Base-by-base conservation (phyloP, 805 yeast genomes). In the Sungouiozyma intestinalis region DNA sequence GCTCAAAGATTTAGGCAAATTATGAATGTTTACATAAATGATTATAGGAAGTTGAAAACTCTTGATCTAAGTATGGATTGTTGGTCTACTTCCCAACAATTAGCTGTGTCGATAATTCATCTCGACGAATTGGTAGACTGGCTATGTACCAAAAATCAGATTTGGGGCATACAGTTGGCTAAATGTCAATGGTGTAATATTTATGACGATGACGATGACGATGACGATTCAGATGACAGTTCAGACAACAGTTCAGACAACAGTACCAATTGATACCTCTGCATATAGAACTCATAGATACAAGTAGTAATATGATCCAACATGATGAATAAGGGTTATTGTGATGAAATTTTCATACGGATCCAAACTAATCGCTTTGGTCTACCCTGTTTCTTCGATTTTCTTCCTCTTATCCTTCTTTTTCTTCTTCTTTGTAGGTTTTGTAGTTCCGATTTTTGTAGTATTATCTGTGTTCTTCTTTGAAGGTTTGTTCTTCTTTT, bases 121-220 rank as follows among this genome's bases (percentile, higher is more conserved):
- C 69, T 90, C 64, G 97, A 90, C 59, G 90, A 80, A 54, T 73
- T 80, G 54, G 72, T 77, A 0, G 95, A 90, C 51, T 62, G 64
- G 34, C 56, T 90, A 38, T 58, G 81, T 19, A 65, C 55, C 1
- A 66, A 72, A 31, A 75, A 73, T 33, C 69, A 85, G 45, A 80
- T 82, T 16, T 73, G 83, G 50, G 96, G 85, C 38, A 64, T 87
- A 40, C 76, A 84, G 2, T 55, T 90, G 38, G 95, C 95, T 48
- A 85, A 49, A 47, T 86, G 55, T 56, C 68, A 46, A 35, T 59
- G 63, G 65, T 48, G 53, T 43, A 42, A 49, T 37, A 46, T 49
- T 14, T 57, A 46, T 18, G 46, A 53, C 16, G 51, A 52, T 18
- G 64, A 41, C 47, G 48, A 46, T 8, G 39, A 47, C 35, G 60